These are phyloP conservation scores for Pinus albicaulis DNA, from an alignment of 75 land plant genomes.

Conservation along the genomic window DNA sequence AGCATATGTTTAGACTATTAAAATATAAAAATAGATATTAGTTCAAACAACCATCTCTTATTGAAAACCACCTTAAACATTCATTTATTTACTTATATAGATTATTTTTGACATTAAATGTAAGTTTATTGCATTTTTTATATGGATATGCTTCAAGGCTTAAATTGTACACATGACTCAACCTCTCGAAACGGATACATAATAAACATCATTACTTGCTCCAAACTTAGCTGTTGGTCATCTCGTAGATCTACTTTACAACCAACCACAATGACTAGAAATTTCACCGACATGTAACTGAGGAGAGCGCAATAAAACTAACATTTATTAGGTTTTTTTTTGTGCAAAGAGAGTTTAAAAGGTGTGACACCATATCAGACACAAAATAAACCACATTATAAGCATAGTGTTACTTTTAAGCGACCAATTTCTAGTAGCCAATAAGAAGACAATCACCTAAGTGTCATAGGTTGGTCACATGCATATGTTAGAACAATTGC, in stretches of 20 bases:
- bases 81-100: background rate
- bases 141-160: constrained; percentile 89
- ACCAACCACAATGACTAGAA: constrained; percentile 94
- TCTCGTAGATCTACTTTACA: constrained; percentile 94
- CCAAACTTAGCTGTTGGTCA: constrained; percentile 78
- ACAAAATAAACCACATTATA: constrained; percentile 2
- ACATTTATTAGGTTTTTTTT: too few species aligned
- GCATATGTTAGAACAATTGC: constrained; percentile 92
- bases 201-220: constrained; percentile 89
- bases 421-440: constrained; percentile 95
- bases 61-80: background rate
- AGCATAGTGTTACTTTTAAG: constrained; percentile 55
- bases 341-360: background rate
- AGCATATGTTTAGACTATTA: background rate
- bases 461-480: constrained; percentile 73
- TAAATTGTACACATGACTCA: constrained; percentile 97
- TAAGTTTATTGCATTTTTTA: background rate
- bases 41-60: background rate
- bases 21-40: background rate
- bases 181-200: constrained; percentile 99
- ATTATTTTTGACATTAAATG: background rate
- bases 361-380: background rate
- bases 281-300: constrained; percentile 55
- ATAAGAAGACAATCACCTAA: constrained; percentile 67
- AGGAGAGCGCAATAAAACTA: background rate